Evolutionary conservation across 352 stramenopile genomes (phyloP), one percentile per base, ranked within the genome.

Genomic region (Phytophthora fragariae): DNA sequence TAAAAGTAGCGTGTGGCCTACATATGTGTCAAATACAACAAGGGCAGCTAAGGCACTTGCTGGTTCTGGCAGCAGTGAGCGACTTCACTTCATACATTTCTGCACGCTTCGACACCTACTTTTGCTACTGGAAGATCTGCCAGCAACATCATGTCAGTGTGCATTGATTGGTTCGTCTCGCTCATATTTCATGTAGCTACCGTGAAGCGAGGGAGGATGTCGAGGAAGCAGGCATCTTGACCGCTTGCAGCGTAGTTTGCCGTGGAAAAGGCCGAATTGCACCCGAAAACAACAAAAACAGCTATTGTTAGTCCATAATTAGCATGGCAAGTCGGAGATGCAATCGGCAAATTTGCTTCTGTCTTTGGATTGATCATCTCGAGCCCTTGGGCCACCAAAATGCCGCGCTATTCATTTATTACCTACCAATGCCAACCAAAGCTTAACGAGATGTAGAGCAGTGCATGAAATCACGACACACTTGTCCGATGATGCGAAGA

Each of bases 1-100:
- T 35, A 72, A 37, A 17, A 72, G 35, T 9, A 72, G 65, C 3
- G 55, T 55, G 4, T 29, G 24, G 21, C 35, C 65, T 72, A 19
- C 9, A 11, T 27, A 27, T n/a, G 15, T 17, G 1, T 15, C 5
- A 46, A 41, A 41, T 10, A 41, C 3, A 41, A 0, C 12, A 46
- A 15, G 5, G 7, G 12, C 3, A 46, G 37, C 3, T 46, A 2
- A 46, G 6, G 5, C 12, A 3, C 37, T 46, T 46, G 37, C 14
- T 12, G 12, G 37, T 46, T 46, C 37, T 14, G 27, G 27, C 27
- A 31, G 27, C 27, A 46, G 14, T 17, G 10, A 46, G 12, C 12
- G 11, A 17, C 37, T 46, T 46, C 37, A 12, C 37, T 10, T 46
- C 37, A 15, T 46, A 46, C 37, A 12, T 46, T 46, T 46, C 12